Conservation (phyloP, 1,284 basidiomycete species). For the Caloboletus inedulis region DNA sequence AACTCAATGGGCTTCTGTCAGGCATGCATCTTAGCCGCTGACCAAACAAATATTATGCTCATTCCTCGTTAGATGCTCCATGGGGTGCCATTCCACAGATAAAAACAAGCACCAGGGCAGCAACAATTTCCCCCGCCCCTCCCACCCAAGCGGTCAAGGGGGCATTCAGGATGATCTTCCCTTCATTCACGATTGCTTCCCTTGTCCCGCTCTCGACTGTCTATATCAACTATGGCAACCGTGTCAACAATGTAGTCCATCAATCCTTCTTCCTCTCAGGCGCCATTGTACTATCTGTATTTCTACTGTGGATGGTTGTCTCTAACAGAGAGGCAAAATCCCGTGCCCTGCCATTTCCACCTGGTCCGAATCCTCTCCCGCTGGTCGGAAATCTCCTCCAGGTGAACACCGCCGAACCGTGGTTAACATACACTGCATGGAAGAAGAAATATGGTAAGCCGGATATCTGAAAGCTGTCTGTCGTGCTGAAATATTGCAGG, state of each 20-base stretch:
- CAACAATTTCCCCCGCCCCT: background rate
- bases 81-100: background rate
- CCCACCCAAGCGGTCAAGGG: constrained; percentile 4
- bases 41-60: background rate
- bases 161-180: background rate
- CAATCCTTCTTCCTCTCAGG: background rate
- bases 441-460: constrained; percentile 19
- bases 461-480: background rate
- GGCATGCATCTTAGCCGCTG: background rate
- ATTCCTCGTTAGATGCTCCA: background rate
- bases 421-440: constrained; percentile 27
- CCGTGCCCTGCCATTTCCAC: constrained; percentile 13
- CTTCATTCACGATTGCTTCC: constrained; percentile 3
- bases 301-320: constrained; percentile 6
- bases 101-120: background rate
- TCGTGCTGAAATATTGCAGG: constrained; percentile 12
- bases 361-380: constrained; percentile 24
- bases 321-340: background rate
- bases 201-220: constrained; percentile 1
- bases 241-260: background rate
- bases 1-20: background rate
- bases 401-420: constrained; percentile 20
- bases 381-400: constrained; percentile 22
- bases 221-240: background rate
- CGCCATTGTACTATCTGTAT: background rate